Percentiles rank a stretch among this genome's conserved stretches.
phyloP scores from a whole-genome alignment of 768 basidiomycete species.

The Hortiboletus campestris region DNA sequence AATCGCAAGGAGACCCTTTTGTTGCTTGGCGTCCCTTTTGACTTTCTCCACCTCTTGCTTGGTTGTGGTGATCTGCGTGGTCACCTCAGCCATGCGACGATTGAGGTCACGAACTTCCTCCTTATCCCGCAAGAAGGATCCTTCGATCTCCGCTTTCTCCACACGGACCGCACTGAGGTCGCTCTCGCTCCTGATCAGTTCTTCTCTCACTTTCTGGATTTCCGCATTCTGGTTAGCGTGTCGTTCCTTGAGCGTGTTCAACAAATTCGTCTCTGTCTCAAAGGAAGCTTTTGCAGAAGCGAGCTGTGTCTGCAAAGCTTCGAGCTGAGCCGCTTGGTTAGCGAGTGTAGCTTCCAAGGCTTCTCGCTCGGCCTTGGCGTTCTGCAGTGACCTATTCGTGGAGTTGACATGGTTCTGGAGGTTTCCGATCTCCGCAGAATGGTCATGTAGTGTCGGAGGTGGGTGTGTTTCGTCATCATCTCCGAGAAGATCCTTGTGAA shows the following conservation, averaged over 20 bases:
- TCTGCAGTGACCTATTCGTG: slow-evolving; percentile 69
- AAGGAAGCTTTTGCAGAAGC: slow-evolving; percentile 80
- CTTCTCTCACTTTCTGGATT: slow-evolving; percentile 68
- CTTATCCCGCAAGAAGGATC: slow-evolving; percentile 83
- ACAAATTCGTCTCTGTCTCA: slow-evolving; percentile 75
- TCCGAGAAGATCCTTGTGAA: slow-evolving; percentile 58
- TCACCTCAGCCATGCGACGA: slow-evolving; percentile 77
- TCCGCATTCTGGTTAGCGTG: slow-evolving; percentile 63
- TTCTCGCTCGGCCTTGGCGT: slow-evolving; percentile 62
- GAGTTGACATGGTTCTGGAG: slow-evolving; percentile 80
- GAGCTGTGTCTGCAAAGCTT: slow-evolving; percentile 79
- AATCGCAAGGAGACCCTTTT: slow-evolving; percentile 93
- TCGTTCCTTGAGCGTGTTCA: slow-evolving; percentile 68
- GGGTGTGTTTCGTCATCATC: slow-evolving; percentile 58
- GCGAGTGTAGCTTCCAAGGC: slow-evolving; percentile 63
- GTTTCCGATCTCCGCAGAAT: slow-evolving; percentile 86
- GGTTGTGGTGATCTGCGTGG: slow-evolving; percentile 64
- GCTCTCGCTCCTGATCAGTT: slow-evolving; percentile 87
- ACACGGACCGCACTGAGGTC: slow-evolving; percentile 85
- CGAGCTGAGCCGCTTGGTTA: slow-evolving; percentile 70
- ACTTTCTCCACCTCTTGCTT: slow-evolving; percentile 81
- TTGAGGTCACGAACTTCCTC: slow-evolving; percentile 90
- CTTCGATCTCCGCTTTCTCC: slow-evolving; percentile 91
- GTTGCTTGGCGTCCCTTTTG: slow-evolving; percentile 93
- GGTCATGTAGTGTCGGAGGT: slow-evolving; percentile 60